Evolutionary conservation across 192 early-diverging fungal genomes (phyloP), one percentile per base, ranked within the genome.

Genomic region (Linnemannia schmuckeri): DNA sequence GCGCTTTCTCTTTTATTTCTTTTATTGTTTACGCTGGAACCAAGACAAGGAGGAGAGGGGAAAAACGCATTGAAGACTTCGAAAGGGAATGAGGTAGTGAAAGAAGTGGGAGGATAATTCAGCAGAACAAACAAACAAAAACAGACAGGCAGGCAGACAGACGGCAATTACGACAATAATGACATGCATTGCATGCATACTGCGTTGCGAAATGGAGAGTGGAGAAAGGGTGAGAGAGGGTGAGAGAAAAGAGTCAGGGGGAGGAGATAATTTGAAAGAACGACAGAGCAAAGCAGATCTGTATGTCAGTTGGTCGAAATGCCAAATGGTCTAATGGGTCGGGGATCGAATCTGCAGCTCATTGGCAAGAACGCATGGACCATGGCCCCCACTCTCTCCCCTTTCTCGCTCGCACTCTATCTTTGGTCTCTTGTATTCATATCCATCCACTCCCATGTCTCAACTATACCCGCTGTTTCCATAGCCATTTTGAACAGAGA

Each of bases 351-450:
- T 66, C 13, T 66, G 27, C 27, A 66, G 61, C 30, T 66, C 61
- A 66, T 35, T 66, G 61, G 27, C 61, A 33, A 66, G 9, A 57
- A 52, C 49, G 74, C 33, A 44, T 74, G 41, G 73, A n/a, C 42
- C 47, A 52, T 75, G 74, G 74, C 54, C 74, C 74, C 55, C 54
- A 54, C 52, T 57, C 74, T 41, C 20, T 42, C 37, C 49, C 13
- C 30, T 38, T 13, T 24, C 49, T 78, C 46, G 4, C 61, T 40
- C 52, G 30, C n/a, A 2, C 47, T 70, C 68, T 40, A 13, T 44
- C 17, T 33, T 76, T 76, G 1, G 47, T 42, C 12, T 22, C 74
- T 76, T 72, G 44, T 4, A 22, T 17, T 17, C 30, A n/a, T 27
- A 30, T 12, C 22, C 27, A 52, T 33, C n/a, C 38, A 54, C 22